These are phyloP conservation scores for Cordyceps tenuipes DNA, from an alignment of 2,329 filamentous ascomycete genomes.

Conservation along the genomic window DNA sequence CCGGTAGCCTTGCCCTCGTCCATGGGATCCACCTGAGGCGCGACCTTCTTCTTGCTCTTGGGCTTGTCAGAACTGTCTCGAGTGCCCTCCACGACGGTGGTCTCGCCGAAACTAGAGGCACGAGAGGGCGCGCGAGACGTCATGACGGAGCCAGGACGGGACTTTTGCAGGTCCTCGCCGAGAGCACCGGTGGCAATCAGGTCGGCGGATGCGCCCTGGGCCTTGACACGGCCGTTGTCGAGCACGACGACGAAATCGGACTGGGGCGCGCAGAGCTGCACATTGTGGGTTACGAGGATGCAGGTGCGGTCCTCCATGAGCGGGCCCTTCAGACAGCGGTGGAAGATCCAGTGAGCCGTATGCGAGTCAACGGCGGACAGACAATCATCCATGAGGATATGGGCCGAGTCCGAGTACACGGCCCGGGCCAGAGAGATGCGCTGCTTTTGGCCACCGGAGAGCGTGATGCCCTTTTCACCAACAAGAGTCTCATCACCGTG, in stretches of 20 bases:
- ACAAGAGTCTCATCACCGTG: constrained; percentile 88
- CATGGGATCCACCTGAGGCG: constrained; percentile 45
- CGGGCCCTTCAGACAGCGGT: constrained; percentile 80
- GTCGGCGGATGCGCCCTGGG: constrained; percentile 68
- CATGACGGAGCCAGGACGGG: constrained; percentile 58
- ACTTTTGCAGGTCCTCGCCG: constrained; percentile 73
- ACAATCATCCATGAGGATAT: constrained; percentile 88
- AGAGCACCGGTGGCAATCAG: constrained; percentile 83
- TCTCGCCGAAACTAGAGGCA: constrained; percentile 64
- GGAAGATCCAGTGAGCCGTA: constrained; percentile 96
- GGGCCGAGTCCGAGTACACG: constrained; percentile 89
- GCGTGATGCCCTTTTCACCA: constrained; percentile 92
- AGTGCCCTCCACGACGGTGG: constrained; percentile 43
- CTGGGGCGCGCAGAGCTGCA: constrained; percentile 74
- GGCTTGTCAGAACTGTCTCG: constrained; percentile 39
- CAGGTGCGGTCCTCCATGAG: constrained; percentile 86
- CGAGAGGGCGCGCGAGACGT: constrained; percentile 70
- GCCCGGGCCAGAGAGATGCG: constrained; percentile 93
- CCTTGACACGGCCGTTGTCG: constrained; percentile 72
- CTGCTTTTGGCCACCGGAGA: constrained; percentile 96
- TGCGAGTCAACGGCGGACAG: constrained; percentile 95
- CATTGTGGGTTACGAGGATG: constrained; percentile 92
- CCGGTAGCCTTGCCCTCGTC: constrained; percentile 76
- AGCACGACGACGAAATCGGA: constrained; percentile 76
- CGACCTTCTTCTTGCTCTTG: constrained; percentile 35